Conservation (phyloP, 2,329 filamentous ascomycete genomes). For the Talaromyces islandicus region DNA sequence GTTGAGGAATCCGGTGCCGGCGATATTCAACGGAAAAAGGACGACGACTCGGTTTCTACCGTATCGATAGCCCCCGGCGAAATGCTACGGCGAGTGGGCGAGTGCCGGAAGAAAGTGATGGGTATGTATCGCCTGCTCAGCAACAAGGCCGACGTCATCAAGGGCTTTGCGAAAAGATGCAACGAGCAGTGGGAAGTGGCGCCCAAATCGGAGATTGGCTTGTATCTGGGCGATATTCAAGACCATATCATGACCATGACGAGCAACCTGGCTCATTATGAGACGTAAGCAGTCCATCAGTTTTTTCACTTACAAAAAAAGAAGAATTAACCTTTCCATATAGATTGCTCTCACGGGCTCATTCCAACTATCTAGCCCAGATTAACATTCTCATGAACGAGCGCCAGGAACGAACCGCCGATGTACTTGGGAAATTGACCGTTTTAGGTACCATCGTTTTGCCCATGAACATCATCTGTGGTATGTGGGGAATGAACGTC, state of each 20-base stretch:
- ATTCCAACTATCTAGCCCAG: slow-evolving; percentile 96
- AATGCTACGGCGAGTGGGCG: slow-evolving; percentile 88
- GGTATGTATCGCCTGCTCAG: slow-evolving; percentile 84
- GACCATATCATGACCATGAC: slow-evolving; percentile 99
- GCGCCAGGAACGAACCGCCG: slow-evolving; percentile 88
- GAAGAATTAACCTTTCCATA: background rate
- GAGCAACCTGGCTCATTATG: slow-evolving; percentile 88
- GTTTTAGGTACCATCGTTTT: slow-evolving; percentile 95
- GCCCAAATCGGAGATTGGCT: slow-evolving; percentile 88
- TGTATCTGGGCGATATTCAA: slow-evolving; percentile 96
- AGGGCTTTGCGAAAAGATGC: slow-evolving; percentile 95
- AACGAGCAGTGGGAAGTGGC: slow-evolving; percentile 98
- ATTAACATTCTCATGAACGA: slow-evolving; percentile 99
- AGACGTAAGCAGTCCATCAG: slow-evolving; percentile 62
- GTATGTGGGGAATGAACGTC: slow-evolving; percentile 98
- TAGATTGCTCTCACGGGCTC: slow-evolving; percentile 82
- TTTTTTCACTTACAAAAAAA: background rate
- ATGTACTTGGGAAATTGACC: slow-evolving; percentile 89
- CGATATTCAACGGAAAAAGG: slow-evolving; percentile 26
- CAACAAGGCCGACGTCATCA: slow-evolving; percentile 98
- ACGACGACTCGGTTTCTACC: slow-evolving; percentile 26
- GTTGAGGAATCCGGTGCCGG: slow-evolving; percentile 35
- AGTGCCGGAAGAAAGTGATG: slow-evolving; percentile 97
- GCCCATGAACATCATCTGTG: slow-evolving; percentile 98
- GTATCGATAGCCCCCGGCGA: slow-evolving; percentile 54